Conservation (phyloP, 176 grass and related monocot genomes). For the Avena insularis region DNA sequence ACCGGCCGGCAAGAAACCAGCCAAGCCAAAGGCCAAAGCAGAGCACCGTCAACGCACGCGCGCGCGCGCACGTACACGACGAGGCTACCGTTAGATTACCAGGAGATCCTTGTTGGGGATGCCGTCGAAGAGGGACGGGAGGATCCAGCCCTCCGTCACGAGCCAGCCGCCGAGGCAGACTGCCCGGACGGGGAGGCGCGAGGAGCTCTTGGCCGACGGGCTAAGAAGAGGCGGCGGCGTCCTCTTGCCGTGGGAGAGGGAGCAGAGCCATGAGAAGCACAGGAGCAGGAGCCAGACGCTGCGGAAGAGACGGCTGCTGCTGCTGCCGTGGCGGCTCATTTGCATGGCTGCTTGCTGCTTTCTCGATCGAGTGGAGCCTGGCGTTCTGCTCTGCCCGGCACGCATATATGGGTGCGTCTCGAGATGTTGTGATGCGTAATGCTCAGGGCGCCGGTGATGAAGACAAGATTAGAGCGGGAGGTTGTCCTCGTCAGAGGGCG, state of each 20-base stretch:
- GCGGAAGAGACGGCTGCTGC: not conserved
- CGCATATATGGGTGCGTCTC: not conserved
- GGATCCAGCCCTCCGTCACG: slow-evolving; percentile 78
- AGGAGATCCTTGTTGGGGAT: slow-evolving; percentile 69
- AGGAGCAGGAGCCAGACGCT: slow-evolving; percentile 1
- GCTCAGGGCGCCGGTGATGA: not conserved
- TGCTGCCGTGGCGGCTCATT: not conserved
- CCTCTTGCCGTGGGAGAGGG: not conserved
- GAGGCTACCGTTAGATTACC: slow-evolving; percentile 24
- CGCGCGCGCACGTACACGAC: not conserved
- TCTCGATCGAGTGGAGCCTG: not conserved
- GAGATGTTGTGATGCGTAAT: not conserved
- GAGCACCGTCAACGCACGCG: not conserved
- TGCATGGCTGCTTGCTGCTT: not conserved
- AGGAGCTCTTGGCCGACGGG: not conserved
- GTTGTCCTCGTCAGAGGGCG: slow-evolving; percentile 1
- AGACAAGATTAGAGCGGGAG: slow-evolving; percentile 11
- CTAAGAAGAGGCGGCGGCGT: not conserved
- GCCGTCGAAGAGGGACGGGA: slow-evolving; percentile 65
- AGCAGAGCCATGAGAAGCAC: slow-evolving; percentile 1
- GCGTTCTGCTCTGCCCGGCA: not conserved
- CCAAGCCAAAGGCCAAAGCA: not conserved
- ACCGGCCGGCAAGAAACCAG: not conserved
- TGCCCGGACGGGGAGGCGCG: slow-evolving; percentile 39
- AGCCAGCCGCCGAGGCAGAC: slow-evolving; percentile 84